Conservation (phyloP, 2,329 filamentous ascomycete genomes). For the Aaosphaeria arxii region DNA sequence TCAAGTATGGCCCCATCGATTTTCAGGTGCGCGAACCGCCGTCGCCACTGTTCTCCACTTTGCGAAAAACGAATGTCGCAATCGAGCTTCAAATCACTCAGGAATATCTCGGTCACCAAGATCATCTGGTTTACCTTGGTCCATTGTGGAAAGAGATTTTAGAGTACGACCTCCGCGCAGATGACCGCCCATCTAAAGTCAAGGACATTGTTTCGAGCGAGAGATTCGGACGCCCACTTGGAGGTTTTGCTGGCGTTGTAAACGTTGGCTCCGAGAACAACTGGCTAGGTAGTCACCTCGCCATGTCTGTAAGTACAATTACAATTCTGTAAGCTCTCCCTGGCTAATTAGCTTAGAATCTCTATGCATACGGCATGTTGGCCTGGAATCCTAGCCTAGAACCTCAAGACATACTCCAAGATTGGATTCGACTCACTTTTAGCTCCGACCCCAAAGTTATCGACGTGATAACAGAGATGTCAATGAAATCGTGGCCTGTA, state of each 20-base stretch:
- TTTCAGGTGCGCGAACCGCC: conserved; percentile 69
- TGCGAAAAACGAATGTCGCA: conserved; percentile 48
- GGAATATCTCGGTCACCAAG: conserved; percentile 70
- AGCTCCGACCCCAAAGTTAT: conserved; percentile 54
- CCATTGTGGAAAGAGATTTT: conserved; percentile 68
- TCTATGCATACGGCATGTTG: conserved; percentile 66
- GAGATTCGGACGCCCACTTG: conserved; percentile 55
- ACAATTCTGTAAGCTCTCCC: neutral
- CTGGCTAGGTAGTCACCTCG: conserved; percentile 67
- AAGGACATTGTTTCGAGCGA: conserved; percentile 61
- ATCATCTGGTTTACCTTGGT: conserved; percentile 65
- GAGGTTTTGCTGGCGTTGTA: conserved; percentile 64
- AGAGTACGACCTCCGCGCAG: conserved; percentile 64
- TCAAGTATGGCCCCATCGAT: conserved; percentile 73
- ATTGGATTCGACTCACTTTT: conserved; percentile 69
- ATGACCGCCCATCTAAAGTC: conserved; percentile 54
- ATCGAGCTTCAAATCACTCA: conserved; percentile 67
- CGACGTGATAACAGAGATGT: conserved; percentile 59
- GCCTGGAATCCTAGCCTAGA: conserved; percentile 61
- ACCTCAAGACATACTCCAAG: conserved; percentile 52
- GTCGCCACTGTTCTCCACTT: conserved; percentile 61
- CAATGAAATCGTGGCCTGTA: conserved; percentile 66
- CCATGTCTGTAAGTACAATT: conserved; percentile 48
- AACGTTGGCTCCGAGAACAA: conserved; percentile 65
- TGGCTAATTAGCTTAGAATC: conserved; percentile 42